A percentile compares a stretch with the other conserved stretches of the same genome.
These are phyloP conservation scores for Coemansia sp. DNA, from an alignment of 192 early-diverging fungal species.

Conservation along the genomic window DNA sequence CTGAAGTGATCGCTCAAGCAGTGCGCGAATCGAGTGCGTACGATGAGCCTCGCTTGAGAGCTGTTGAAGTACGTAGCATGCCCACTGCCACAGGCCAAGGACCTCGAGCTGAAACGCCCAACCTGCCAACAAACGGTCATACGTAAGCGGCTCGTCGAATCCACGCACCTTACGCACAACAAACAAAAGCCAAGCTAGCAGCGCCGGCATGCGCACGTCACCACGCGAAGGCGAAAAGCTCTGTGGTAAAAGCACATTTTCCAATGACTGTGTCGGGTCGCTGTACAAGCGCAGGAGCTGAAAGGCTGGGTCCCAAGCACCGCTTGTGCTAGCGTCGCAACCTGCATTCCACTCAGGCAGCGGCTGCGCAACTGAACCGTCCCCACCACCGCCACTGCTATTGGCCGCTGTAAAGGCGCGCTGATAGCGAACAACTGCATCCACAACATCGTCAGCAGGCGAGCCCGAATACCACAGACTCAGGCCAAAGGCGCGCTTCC, in stretches of 20 bases:
- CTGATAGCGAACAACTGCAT: constrained; percentile 23
- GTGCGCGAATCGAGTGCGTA: constrained; percentile 49
- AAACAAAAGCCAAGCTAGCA: constrained; percentile 61
- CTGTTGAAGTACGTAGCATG: constrained; percentile 73
- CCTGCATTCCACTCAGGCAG: constrained; percentile 34
- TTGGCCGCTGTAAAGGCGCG: neutral
- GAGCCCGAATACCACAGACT: constrained; percentile 62
- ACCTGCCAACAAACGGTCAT: constrained; percentile 60
- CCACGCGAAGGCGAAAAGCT: constrained; percentile 59
- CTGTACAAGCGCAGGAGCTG: constrained; percentile 71
- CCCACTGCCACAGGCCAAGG: constrained; percentile 83
- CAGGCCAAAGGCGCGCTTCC: constrained; percentile 64
- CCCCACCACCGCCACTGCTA: neutral
- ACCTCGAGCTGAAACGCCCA: constrained; percentile 72
- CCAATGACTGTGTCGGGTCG: constrained; percentile 54
- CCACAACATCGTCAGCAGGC: constrained; percentile 32
- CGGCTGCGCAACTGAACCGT: constrained; percentile 23
- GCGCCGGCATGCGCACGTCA: constrained; percentile 70
- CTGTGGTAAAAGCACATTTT: constrained; percentile 61
- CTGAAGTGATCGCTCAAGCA: constrained; percentile 33
- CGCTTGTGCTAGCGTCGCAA: constrained; percentile 19
- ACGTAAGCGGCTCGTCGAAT: constrained; percentile 47
- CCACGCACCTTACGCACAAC: constrained; percentile 47
- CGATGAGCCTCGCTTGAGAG: constrained; percentile 53
- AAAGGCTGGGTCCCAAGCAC: constrained; percentile 65